These are phyloP conservation scores for Tricholoma sp. DNA, from an alignment of 768 basidiomycete genomes.

Conservation along the genomic window DNA sequence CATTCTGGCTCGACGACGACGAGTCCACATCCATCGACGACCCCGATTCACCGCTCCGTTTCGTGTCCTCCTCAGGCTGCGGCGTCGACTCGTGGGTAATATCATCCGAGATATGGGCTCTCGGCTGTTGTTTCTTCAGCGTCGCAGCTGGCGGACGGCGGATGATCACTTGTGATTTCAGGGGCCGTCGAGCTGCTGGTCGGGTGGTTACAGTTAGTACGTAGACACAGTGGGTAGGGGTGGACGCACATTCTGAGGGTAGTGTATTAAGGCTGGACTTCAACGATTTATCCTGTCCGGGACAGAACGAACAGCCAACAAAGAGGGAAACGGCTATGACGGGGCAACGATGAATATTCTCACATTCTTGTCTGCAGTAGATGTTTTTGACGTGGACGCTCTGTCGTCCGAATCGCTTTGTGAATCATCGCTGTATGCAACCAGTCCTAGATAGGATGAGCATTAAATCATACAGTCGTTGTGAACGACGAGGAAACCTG, in stretches of 20 bases:
- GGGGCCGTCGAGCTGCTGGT: slow-evolving; percentile 32
- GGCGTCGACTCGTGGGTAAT: slow-evolving; percentile 16
- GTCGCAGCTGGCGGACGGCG: slow-evolving; percentile 42
- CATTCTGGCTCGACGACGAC: slow-evolving; percentile 15
- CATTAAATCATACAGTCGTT: neutral
- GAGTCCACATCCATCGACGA: slow-evolving; percentile 17
- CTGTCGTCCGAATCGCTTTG: slow-evolving; percentile 50
- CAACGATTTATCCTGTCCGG: slow-evolving; percentile 59
- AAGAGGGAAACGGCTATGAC: slow-evolving; percentile 56
- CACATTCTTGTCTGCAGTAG: slow-evolving; percentile 43
- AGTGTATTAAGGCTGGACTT: slow-evolving; percentile 29
- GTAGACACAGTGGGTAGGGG: neutral
- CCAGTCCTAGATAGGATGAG: slow-evolving; percentile 38
- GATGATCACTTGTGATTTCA: slow-evolving; percentile 58
- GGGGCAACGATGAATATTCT: slow-evolving; percentile 42
- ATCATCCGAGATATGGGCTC: slow-evolving; percentile 45
- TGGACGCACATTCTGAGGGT: slow-evolving; percentile 37
- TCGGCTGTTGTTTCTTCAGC: slow-evolving; percentile 36
- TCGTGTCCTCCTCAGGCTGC: neutral
- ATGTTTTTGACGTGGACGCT: slow-evolving; percentile 27
- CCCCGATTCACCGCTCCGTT: slow-evolving; percentile 1
- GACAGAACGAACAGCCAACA: slow-evolving; percentile 53
- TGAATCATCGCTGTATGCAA: slow-evolving; percentile 62
- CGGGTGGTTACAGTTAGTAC: neutral
- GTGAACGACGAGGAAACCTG: neutral